These are phyloP conservation scores for Boletus vermiculosoides DNA, from an alignment of 768 basidiomycete genomes.

Conservation along the genomic window DNA sequence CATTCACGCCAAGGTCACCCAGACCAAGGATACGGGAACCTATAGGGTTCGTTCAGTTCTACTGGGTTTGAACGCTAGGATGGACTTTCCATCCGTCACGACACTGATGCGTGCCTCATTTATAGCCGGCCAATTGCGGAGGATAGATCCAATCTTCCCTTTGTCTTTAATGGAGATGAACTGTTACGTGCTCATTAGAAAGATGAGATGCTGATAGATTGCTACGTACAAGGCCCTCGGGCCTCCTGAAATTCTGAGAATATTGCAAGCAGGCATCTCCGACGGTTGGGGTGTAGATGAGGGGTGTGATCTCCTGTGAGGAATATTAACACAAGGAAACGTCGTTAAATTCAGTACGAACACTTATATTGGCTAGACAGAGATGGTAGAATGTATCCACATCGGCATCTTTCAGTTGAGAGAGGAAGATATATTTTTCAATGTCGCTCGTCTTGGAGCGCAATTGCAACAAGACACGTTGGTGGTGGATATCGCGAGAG, in stretches of 20 bases:
- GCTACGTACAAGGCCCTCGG: conserved; percentile 64
- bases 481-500: conserved; percentile 48
- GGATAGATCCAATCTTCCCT: conserved; percentile 68
- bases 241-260: conserved; percentile 71
- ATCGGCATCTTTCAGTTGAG: conserved; percentile 70
- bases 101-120: conserved; percentile 85
- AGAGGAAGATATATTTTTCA: conserved; percentile 86
- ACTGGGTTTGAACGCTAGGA: neutral
- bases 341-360: conserved; percentile 6
- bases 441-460: conserved; percentile 71
- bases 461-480: conserved; percentile 66
- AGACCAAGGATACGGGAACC: conserved; percentile 88
- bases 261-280: conserved; percentile 88
- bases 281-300: conserved; percentile 92
- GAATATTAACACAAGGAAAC: neutral
- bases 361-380: conserved; percentile 62
- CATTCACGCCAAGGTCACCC: conserved; percentile 80
- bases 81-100: conserved; percentile 76
- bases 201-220: neutral
- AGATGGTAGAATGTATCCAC: conserved; percentile 75
- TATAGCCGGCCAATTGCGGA: conserved; percentile 69
- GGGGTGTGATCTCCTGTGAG: conserved; percentile 58
- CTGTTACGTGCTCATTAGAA: conserved; percentile 36
- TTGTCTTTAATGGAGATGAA: conserved; percentile 82
- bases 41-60: conserved; percentile 22